Evolutionary conservation across 2,329 filamentous ascomycete genomes (phyloP).

Genomic region (Aspergillus carbonarius): DNA sequence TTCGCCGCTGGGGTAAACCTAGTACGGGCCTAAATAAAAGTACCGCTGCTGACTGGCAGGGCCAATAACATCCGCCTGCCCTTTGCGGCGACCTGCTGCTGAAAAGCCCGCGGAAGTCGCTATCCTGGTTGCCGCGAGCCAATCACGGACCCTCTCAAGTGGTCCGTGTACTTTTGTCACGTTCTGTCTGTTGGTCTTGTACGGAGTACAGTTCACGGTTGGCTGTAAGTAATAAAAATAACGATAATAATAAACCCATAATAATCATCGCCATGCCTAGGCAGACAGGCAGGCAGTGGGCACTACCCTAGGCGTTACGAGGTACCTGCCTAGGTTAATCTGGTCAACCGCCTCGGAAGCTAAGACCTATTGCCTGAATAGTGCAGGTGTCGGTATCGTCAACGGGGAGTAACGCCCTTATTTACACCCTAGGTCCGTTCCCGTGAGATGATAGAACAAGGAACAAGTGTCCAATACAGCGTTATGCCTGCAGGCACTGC

Average conservation of each 20-base stretch:
- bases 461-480: neutral
- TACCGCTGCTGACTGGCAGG: conserved; percentile 22
- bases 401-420: neutral
- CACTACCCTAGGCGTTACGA: neutral
- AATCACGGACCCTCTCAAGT: conserved; percentile 25
- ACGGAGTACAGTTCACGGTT: neutral
- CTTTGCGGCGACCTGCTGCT: conserved; percentile 36
- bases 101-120: conserved; percentile 26
- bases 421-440: neutral
- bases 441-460: neutral
- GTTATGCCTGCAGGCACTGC: neutral
- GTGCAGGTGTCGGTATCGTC: neutral
- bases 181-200: conserved; percentile 13
- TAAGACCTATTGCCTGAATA: conserved; percentile 3
- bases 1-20: conserved; percentile 19
- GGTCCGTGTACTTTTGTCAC: conserved; percentile 33
- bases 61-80: conserved; percentile 30
- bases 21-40: conserved; percentile 16
- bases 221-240: neutral
- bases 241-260: neutral
- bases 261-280: neutral
- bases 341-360: neutral
- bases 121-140: conserved; percentile 35
- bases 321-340: neutral
- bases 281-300: neutral